Conservation (phyloP, 495 filamentous ascomycete genomes). For the Lasiosphaeria hispida region DNA sequence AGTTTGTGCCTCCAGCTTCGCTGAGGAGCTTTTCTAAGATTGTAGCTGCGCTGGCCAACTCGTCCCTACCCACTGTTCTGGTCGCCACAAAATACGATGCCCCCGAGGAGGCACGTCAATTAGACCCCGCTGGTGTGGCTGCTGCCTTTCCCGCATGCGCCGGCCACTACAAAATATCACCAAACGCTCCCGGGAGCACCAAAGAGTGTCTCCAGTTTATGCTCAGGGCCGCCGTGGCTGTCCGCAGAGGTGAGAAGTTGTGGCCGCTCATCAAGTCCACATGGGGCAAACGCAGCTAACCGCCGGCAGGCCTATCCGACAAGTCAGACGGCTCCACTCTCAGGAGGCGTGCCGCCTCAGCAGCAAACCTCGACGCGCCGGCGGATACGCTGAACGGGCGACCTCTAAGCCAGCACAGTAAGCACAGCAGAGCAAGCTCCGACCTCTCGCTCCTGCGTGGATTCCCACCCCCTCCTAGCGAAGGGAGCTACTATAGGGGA, state of each 20-base stretch:
- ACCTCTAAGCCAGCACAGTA: constrained; percentile 52
- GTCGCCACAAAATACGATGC: constrained; percentile 85
- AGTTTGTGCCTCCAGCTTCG: constrained; percentile 37
- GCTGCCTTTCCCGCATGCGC: constrained; percentile 59
- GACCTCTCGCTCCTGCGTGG: constrained; percentile 55
- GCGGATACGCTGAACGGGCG: constrained; percentile 41
- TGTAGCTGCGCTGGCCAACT: constrained; percentile 66
- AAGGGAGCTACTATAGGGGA: constrained; percentile 31
- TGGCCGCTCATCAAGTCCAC: not conserved
- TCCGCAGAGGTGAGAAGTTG: constrained; percentile 60
- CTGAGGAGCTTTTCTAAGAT: constrained; percentile 16
- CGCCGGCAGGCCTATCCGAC: constrained; percentile 16
- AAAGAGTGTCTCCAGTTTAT: constrained; percentile 77
- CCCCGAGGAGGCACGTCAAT: constrained; percentile 55
- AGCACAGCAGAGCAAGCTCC: constrained; percentile 63
- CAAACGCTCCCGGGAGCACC: constrained; percentile 66
- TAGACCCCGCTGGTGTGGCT: constrained; percentile 61
- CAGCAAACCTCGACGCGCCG: constrained; percentile 51
- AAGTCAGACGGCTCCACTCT: constrained; percentile 26
- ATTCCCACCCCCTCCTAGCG: constrained; percentile 33
- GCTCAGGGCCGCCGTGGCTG: constrained; percentile 63
- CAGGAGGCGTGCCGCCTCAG: constrained; percentile 49
- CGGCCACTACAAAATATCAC: constrained; percentile 70
- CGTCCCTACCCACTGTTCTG: constrained; percentile 67
- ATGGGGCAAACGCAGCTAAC: constrained; percentile 23